Conservation (phyloP, 208 protist genomes). For the Novymonas esmeraldas region DNA sequence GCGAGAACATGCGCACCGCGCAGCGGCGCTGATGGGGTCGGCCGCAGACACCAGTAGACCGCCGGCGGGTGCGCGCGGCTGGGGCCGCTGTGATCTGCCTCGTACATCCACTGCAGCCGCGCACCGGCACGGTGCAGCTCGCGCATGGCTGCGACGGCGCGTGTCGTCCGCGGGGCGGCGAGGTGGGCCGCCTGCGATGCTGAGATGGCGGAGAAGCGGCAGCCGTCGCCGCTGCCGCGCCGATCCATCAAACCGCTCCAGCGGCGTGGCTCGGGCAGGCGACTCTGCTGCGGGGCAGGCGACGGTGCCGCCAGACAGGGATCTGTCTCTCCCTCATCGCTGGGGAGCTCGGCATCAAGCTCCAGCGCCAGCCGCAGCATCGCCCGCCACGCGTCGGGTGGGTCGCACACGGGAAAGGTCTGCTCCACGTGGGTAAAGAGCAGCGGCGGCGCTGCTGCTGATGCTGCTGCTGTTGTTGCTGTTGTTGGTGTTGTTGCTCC, state of each 20-base stretch:
- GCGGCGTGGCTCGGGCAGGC: slow-evolving; percentile 25
- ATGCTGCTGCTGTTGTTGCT: too few relatives aligned
- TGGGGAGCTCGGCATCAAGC: slow-evolving; percentile 44
- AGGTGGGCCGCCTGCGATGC: slow-evolving; percentile 21
- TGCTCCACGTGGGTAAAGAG: slow-evolving; percentile 62
- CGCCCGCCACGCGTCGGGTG: slow-evolving; percentile 55
- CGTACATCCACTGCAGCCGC: slow-evolving; percentile 52
- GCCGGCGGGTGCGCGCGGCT: slow-evolving; percentile 57
- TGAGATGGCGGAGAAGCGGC: slow-evolving; percentile 26
- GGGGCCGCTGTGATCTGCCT: slow-evolving; percentile 6
- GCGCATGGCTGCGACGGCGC: slow-evolving; percentile 23
- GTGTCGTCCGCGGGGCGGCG: slow-evolving; percentile 25
- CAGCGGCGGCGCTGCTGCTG: slow-evolving; percentile 3
- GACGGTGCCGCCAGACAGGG: neutral
- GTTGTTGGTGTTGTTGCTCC: too few relatives aligned
- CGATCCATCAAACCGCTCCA: slow-evolving; percentile 23
- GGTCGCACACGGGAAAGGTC: slow-evolving; percentile 59
- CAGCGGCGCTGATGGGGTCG: neutral
- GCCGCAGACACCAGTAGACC: slow-evolving; percentile 65
- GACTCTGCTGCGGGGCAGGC: slow-evolving; percentile 8
- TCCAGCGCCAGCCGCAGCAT: slow-evolving; percentile 73
- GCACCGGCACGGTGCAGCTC: slow-evolving; percentile 15
- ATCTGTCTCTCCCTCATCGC: neutral
- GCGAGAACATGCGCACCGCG: slow-evolving; percentile 40
- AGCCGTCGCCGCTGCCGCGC: slow-evolving; percentile 9